Evolutionary conservation across 371 early-diverging fungal genomes (phyloP).

Genomic region (Dichotomocladium elegans): DNA sequence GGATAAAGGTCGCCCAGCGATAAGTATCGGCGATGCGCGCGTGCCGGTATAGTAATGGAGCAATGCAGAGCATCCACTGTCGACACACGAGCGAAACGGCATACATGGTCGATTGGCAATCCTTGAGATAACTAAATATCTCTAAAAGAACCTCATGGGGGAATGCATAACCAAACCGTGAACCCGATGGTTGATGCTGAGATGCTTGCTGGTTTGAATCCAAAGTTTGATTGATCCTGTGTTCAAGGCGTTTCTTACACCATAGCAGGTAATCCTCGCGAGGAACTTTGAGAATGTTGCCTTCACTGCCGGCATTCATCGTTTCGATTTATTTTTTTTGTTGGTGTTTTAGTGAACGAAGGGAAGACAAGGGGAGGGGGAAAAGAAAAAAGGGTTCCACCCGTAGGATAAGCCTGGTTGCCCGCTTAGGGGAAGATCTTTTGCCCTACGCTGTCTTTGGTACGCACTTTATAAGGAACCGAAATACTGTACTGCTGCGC

Average conservation of each 20-base stretch:
- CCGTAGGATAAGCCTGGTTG: no score
- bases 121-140: constrained; percentile 32
- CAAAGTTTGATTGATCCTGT: no score
- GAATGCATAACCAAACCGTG: constrained; percentile 17
- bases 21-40: constrained; percentile 50
- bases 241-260: constrained; percentile 3
- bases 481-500: no score
- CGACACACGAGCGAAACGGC: constrained; percentile 45
- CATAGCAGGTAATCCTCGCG: constrained; percentile 5
- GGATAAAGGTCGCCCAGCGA: constrained; percentile 59
- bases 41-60: constrained; percentile 47
- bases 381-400: no score
- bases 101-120: constrained; percentile 34
- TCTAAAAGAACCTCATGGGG: constrained; percentile 48
- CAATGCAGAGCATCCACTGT: constrained; percentile 53
- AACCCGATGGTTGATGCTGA: not conserved
- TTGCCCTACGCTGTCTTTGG: no score
- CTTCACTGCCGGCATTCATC: not conserved
- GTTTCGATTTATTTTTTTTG: not conserved
- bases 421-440: no score
- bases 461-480: no score
- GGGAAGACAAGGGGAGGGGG: not conserved
- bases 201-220: not conserved
- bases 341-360: not conserved
- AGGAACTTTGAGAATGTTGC: constrained; percentile 3